Conservation (phyloP, 768 basidiomycete genomes). For the Psilocybe sp. region DNA sequence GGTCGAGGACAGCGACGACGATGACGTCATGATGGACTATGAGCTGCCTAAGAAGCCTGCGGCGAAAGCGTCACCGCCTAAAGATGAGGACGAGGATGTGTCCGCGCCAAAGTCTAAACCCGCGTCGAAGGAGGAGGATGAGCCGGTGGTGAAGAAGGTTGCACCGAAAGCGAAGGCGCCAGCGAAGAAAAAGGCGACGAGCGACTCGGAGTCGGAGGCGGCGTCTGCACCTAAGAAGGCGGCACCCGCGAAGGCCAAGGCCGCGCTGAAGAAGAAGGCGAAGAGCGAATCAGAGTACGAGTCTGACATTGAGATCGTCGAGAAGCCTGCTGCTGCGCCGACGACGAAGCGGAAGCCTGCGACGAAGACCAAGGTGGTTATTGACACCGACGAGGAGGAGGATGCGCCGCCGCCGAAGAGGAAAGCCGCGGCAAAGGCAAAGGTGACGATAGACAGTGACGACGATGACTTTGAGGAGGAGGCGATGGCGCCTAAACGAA, state of each 20-base stretch:
- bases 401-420: slow-evolving; percentile 1
- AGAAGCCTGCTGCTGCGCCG: slow-evolving; percentile 7
- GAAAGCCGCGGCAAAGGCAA: slow-evolving; percentile 6
- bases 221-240: slow-evolving; percentile 25
- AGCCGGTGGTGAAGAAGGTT: slow-evolving; percentile 6
- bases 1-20: slow-evolving; percentile 11
- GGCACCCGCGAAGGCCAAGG: slow-evolving; percentile 7
- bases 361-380: neutral
- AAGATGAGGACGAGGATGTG: slow-evolving; percentile 13
- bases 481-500: slow-evolving; percentile 7
- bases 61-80: slow-evolving; percentile 3
- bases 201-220: slow-evolving; percentile 3
- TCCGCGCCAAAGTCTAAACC: slow-evolving; percentile 6
- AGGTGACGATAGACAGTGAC: slow-evolving; percentile 11
- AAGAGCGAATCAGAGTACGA: slow-evolving; percentile 37
- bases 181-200: slow-evolving; percentile 12
- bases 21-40: slow-evolving; percentile 4
- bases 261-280: slow-evolving; percentile 12
- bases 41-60: slow-evolving; percentile 9
- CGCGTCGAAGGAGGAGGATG: slow-evolving; percentile 10
- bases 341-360: slow-evolving; percentile 7
- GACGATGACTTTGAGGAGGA: slow-evolving; percentile 5
- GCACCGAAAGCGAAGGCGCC: slow-evolving; percentile 10
- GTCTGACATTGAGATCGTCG: slow-evolving; percentile 27
- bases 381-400: slow-evolving; percentile 14